phyloP scores from a whole-genome alignment of 768 basidiomycete genomes.

The Mycena chlorophos region DNA sequence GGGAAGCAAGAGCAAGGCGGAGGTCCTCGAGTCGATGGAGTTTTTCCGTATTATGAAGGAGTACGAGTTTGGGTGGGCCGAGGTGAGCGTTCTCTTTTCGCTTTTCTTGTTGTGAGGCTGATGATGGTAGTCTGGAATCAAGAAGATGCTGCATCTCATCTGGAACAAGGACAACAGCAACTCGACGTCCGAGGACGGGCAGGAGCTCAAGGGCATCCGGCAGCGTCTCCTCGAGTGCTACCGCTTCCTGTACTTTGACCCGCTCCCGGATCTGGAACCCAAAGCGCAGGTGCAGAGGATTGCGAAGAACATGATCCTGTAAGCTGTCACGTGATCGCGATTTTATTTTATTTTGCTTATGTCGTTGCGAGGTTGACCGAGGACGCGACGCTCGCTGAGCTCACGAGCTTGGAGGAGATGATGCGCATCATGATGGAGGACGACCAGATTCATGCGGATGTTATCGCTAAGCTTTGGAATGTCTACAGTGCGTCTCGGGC shows the following conservation, averaged over 20 bases:
- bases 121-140: slow-evolving; percentile 70
- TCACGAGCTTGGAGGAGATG: slow-evolving; percentile 95
- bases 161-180: slow-evolving; percentile 93
- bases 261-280: slow-evolving; percentile 66
- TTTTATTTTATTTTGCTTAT: not conserved
- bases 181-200: slow-evolving; percentile 60
- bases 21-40: slow-evolving; percentile 83
- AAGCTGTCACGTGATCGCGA: slow-evolving; percentile 25
- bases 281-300: slow-evolving; percentile 91
- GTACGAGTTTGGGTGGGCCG: slow-evolving; percentile 77
- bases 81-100: slow-evolving; percentile 43
- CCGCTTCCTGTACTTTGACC: slow-evolving; percentile 84
- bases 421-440: slow-evolving; percentile 96
- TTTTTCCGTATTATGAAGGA: slow-evolving; percentile 84
- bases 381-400: slow-evolving; percentile 87
- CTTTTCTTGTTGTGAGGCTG: slow-evolving; percentile 1
- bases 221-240: slow-evolving; percentile 89
- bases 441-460: slow-evolving; percentile 76
- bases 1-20: slow-evolving; percentile 82
- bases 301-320: slow-evolving; percentile 98
- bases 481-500: slow-evolving; percentile 86
- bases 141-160: slow-evolving; percentile 95
- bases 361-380: slow-evolving; percentile 70
- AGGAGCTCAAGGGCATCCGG: slow-evolving; percentile 85
- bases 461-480: slow-evolving; percentile 91